These are phyloP conservation scores for Citrus glauca DNA, from an alignment of 345 rosid species.

Conservation along the genomic window DNA sequence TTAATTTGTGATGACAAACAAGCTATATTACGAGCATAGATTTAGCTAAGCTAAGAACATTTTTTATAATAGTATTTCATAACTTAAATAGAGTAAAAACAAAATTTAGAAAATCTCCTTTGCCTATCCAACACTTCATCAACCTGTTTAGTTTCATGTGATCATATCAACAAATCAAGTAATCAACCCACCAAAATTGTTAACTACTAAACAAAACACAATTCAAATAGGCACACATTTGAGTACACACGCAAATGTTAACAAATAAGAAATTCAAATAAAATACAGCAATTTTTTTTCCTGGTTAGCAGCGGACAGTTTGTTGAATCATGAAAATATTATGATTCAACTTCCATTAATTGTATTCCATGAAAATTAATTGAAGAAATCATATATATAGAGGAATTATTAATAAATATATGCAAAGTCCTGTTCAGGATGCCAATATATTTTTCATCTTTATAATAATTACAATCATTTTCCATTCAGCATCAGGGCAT, in stretches of 20 bases:
- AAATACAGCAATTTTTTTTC: slow-evolving; percentile 4
- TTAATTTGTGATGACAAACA: too few relatives aligned
- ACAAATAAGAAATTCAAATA: neutral
- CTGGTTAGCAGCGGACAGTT: slow-evolving; percentile 19
- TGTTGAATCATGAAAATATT: slow-evolving; percentile 41
- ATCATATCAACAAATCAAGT: too few relatives aligned
- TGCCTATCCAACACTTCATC: too few relatives aligned
- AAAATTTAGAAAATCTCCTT: too few relatives aligned
- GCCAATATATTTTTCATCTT: neutral
- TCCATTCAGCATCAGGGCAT: neutral
- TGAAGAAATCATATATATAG: neutral
- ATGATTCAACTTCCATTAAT: slow-evolving; percentile 41
- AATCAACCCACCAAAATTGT: too few relatives aligned
- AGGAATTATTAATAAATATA: too few relatives aligned
- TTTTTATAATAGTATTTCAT: too few relatives aligned
- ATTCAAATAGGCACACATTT: neutral
- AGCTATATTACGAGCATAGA: too few relatives aligned
- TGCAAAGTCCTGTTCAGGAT: neutral
- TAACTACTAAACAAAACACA: too few relatives aligned
- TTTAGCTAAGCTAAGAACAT: too few relatives aligned
- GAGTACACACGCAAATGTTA: slow-evolving; percentile 19
- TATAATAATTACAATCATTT: neutral
- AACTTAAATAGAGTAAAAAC: too few relatives aligned
- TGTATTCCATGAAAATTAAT: neutral
- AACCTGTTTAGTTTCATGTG: too few relatives aligned